phyloP scores from a whole-genome alignment of 331 rosid genomes.

The Erythrophleum ivorense region DNA sequence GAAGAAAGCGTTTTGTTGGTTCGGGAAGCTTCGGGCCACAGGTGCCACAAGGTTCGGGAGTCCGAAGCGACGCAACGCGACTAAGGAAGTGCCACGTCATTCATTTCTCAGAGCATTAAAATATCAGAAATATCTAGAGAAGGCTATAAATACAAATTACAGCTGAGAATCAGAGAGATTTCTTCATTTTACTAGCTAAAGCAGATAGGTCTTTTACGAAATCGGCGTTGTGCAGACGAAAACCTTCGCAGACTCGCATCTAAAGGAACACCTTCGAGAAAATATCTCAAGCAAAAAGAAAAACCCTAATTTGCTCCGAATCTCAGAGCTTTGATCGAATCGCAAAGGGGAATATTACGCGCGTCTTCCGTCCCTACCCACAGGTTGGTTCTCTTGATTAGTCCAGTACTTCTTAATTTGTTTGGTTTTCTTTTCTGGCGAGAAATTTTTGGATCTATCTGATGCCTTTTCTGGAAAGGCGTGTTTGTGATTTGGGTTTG shows the following conservation, averaged over 20 bases:
- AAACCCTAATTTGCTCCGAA: slow-evolving; percentile 24
- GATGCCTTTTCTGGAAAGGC: background rate
- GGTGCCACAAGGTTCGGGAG: slow-evolving; percentile 44
- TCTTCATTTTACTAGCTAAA: slow-evolving; percentile 40
- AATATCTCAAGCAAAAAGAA: background rate
- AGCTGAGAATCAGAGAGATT: background rate
- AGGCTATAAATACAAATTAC: slow-evolving; percentile 68
- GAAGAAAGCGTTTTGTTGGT: slow-evolving; percentile 49
- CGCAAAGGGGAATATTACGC: background rate
- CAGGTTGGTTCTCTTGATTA: slow-evolving; percentile 56
- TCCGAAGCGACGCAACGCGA: slow-evolving; percentile 43
- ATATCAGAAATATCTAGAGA: slow-evolving; percentile 76
- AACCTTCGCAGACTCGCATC: background rate
- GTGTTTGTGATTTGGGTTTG: background rate
- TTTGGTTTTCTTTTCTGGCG: background rate
- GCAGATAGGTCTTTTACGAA: background rate
- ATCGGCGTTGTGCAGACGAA: background rate
- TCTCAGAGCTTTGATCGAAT: background rate
- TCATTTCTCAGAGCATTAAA: background rate
- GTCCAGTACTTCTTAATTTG: background rate
- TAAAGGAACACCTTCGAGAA: background rate
- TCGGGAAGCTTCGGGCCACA: slow-evolving; percentile 73
- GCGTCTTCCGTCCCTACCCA: slow-evolving; percentile 16
- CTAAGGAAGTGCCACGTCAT: slow-evolving; percentile 66
- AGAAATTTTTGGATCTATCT: background rate